Evolutionary conservation across 2,329 filamentous ascomycete genomes (phyloP), one percentile per base, ranked within the genome.

Genomic region (Beauveria scarabaeidicola): DNA sequence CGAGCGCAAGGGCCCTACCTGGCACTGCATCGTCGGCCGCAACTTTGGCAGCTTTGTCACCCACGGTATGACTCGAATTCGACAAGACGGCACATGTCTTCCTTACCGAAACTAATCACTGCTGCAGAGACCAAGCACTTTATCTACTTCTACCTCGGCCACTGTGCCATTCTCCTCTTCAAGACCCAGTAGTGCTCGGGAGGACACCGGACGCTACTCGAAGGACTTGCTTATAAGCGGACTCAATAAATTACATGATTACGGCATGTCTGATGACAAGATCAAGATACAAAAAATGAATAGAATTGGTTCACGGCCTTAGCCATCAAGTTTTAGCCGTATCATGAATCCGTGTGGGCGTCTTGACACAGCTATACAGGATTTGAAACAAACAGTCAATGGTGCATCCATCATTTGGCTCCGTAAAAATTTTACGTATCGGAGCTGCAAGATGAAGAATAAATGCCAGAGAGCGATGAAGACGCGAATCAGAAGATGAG

Each of bases 1-100:
- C 74, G 89, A 90, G 70, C 88, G 92, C 72, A 97, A 97, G 79
- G 94, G 94, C 40, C 92, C 93, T 64, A 99, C 94, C 73, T 99
- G 93, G 94, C 94, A 99, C 77, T 99, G 94, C 77, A 97, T 99
- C 67, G 94, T 99, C 38, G 94, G 94, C 64, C 85, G 94, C 67
- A 97, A 99, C 81, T 99, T 99, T 78, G 94, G 94, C 68, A 97
- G 93, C 77, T 99, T 97, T 68, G 94, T 99, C 55, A 99, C 94
- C 44, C 94, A 99, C 71, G 92, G 92, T 96, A 83, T 63, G 83
- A 67, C 10, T 19, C 9, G 3, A 52, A 38, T 13, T 27, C 2
- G 10, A 23, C 23, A 17, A 40, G 32, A 46, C n/a, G 13, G 21
- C 13, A 29, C 21, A 27, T 2, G 32, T 1, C 17, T 11, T 25